These are phyloP conservation scores for Lignosus rhinocerotis DNA, from an alignment of 1,284 basidiomycete species.

Conservation along the genomic window DNA sequence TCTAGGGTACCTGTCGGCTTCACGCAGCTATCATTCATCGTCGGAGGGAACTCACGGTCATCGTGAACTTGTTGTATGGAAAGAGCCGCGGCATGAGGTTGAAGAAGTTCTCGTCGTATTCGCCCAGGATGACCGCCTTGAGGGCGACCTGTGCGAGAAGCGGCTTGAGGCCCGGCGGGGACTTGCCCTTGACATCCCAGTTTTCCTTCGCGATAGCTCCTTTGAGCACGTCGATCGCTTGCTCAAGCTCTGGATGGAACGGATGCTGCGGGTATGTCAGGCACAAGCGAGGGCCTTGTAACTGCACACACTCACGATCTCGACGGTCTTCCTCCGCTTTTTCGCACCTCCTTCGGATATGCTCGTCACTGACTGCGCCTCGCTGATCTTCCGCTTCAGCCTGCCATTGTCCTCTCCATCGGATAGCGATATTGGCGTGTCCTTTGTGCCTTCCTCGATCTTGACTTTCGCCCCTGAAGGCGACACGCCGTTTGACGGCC, in stretches of 20 bases:
- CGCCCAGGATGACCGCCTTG: constrained; percentile 78
- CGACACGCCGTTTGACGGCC: constrained; percentile 21
- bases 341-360: constrained; percentile 37
- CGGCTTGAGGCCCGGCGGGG: constrained; percentile 82
- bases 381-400: constrained; percentile 34
- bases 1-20: constrained; percentile 42
- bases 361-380: constrained; percentile 13
- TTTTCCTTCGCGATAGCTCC: constrained; percentile 61
- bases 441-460: constrained; percentile 47
- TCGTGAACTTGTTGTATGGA: constrained; percentile 91
- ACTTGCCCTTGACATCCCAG: constrained; percentile 83
- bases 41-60: constrained; percentile 54
- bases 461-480: constrained; percentile 14
- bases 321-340: constrained; percentile 66
- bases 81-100: constrained; percentile 84
- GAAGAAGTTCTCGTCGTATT: constrained; percentile 93
- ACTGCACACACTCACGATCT: constrained; percentile 47
- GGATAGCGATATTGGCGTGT: constrained; percentile 52
- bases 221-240: constrained; percentile 63
- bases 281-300: constrained; percentile 1
- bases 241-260: constrained; percentile 72
- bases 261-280: constrained; percentile 40
- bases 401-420: constrained; percentile 36
- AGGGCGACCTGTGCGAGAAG: constrained; percentile 71
- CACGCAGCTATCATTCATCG: background rate